Percentiles rank a stretch among this genome's conserved stretches.
Evolutionary conservation across 2,329 filamentous ascomycete species (phyloP).

Genomic region (Ceratocystis albifundus): DNA sequence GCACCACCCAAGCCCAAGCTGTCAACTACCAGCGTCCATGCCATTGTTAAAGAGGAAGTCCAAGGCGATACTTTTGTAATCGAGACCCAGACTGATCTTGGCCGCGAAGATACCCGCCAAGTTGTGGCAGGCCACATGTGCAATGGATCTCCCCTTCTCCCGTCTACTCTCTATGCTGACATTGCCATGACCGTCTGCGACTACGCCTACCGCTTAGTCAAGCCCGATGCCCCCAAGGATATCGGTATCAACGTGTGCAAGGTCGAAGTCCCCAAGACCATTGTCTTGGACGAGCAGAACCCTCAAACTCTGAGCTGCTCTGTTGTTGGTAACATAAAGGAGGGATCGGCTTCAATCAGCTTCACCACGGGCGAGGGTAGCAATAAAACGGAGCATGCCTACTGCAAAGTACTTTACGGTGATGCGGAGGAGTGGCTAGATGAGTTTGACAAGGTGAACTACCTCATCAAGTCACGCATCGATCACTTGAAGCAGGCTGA

Average conservation of each 20-base stretch:
- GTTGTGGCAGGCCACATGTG: conserved; percentile 55
- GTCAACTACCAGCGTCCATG: conserved; percentile 54
- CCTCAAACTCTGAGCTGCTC: conserved; percentile 51
- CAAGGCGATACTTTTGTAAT: conserved; percentile 42
- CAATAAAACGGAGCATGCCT: conserved; percentile 49
- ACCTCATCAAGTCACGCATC: conserved; percentile 55
- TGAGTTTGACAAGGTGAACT: conserved; percentile 56
- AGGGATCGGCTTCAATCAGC: conserved; percentile 43
- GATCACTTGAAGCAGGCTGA: conserved; percentile 49
- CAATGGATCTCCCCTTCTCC: conserved; percentile 54
- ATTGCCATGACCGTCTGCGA: conserved; percentile 52
- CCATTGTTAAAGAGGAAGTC: conserved; percentile 50
- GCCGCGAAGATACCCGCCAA: conserved; percentile 48
- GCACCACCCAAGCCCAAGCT: conserved; percentile 42
- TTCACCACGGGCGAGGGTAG: conserved; percentile 51
- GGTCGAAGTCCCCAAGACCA: conserved; percentile 58
- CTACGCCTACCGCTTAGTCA: conserved; percentile 52
- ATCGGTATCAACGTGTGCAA: conserved; percentile 53
- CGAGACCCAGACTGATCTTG: conserved; percentile 54
- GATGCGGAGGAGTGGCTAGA: conserved; percentile 48
- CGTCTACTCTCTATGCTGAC: conserved; percentile 48
- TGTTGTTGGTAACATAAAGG: conserved; percentile 46
- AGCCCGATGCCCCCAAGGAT: conserved; percentile 40
- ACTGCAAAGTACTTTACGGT: conserved; percentile 50
- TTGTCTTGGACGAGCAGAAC: conserved; percentile 44